Evolutionary conservation across 345 rosid species (phyloP).

Genomic region (Citrus sp.): DNA sequence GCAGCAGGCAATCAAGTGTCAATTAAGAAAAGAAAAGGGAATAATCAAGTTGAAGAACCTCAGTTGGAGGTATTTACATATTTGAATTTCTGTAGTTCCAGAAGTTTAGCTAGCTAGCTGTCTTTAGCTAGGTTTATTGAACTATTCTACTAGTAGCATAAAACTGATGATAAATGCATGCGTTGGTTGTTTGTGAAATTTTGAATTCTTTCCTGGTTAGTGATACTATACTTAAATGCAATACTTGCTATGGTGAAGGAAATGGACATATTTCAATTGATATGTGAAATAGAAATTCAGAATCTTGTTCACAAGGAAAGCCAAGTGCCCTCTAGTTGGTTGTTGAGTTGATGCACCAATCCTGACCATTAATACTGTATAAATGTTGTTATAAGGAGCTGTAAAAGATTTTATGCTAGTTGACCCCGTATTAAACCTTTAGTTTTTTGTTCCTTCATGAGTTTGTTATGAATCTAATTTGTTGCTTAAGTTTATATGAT

Average conservation of each 20-base stretch:
- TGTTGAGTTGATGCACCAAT: background rate
- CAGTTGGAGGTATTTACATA: constrained; percentile 64
- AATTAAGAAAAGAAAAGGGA: constrained; percentile 81
- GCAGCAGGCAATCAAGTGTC: constrained; percentile 53
- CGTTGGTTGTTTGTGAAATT: background rate
- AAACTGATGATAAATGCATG: background rate
- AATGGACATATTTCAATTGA: background rate
- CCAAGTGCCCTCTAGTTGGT: background rate
- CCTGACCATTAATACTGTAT: background rate
- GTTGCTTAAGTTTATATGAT: background rate
- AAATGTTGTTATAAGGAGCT: background rate
- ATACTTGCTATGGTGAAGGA: background rate
- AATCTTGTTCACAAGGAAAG: background rate
- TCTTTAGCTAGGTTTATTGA: background rate
- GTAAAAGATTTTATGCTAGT: background rate
- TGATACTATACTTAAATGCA: background rate
- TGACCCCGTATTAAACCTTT: background rate
- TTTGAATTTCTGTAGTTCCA: constrained; percentile 3
- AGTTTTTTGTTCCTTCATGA: background rate
- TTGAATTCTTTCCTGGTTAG: background rate
- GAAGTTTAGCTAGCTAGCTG: background rate
- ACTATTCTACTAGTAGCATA: background rate
- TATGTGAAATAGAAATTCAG: background rate
- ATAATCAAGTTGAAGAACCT: constrained; percentile 50
- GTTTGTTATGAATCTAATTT: background rate